Evolutionary conservation across 2,329 filamentous ascomycete species (phyloP).

Genomic region (Tolypocladium tropicale): DNA sequence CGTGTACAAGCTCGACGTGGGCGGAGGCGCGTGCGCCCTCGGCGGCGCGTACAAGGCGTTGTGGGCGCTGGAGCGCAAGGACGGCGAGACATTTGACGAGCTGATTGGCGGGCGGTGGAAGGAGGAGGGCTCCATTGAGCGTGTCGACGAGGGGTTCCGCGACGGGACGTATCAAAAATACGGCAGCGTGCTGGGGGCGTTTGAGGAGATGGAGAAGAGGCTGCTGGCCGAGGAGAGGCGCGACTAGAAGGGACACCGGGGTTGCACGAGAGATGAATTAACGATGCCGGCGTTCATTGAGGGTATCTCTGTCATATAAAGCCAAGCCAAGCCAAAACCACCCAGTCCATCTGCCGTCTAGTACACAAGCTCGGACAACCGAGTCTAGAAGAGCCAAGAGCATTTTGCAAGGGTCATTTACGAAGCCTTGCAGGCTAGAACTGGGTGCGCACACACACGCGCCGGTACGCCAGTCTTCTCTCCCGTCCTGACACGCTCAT

Average conservation of each 20-base stretch:
- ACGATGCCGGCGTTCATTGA: not conserved
- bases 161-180: slow-evolving; percentile 67
- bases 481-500: slow-evolving; percentile 18
- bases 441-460: not conserved
- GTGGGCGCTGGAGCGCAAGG: slow-evolving; percentile 69
- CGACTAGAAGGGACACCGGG: not conserved
- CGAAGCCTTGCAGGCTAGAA: not conserved
- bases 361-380: not conserved
- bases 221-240: slow-evolving; percentile 38
- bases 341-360: not conserved
- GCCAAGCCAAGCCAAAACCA: slow-evolving; percentile 6
- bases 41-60: slow-evolving; percentile 94
- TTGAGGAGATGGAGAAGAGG: slow-evolving; percentile 62
- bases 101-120: slow-evolving; percentile 77
- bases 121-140: slow-evolving; percentile 73
- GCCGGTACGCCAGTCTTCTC: not conserved
- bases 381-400: not conserved
- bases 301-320: slow-evolving; percentile 2
- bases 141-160: slow-evolving; percentile 72
- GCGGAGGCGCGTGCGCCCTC: slow-evolving; percentile 87
- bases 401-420: slow-evolving; percentile 9
- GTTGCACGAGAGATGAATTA: not conserved
- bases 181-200: slow-evolving; percentile 63
- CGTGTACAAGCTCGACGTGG: slow-evolving; percentile 87
- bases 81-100: slow-evolving; percentile 74